Conservation (phyloP, 140 eudicot genomes). For the Senecio squalidus region DNA sequence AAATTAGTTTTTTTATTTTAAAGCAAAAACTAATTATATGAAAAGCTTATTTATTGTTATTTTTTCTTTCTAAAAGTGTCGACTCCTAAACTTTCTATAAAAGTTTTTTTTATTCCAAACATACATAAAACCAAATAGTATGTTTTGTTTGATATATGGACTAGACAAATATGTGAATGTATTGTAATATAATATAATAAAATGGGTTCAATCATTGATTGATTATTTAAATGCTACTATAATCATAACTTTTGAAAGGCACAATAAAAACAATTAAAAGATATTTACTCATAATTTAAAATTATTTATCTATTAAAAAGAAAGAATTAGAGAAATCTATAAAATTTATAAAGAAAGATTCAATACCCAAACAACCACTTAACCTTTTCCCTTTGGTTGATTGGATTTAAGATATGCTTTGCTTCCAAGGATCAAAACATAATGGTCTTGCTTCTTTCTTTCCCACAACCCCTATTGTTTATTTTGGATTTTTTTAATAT, state of each 20-base stretch:
- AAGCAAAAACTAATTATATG: too few relatives aligned
- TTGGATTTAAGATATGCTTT: slow-evolving; percentile 32
- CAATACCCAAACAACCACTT: slow-evolving; percentile 17
- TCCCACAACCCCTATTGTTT: neutral
- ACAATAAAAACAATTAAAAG: neutral
- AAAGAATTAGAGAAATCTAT: neutral
- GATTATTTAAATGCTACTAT: neutral
- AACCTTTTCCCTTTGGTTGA: slow-evolving; percentile 2
- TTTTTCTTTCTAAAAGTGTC: too few relatives aligned
- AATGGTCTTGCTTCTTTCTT: slow-evolving; percentile 21
- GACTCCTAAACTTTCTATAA: too few relatives aligned
- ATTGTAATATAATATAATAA: too few relatives aligned
- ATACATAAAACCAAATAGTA: too few relatives aligned
- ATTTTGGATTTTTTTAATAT: too few relatives aligned
- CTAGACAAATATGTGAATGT: too few relatives aligned
- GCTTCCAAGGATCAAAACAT: slow-evolving; percentile 44
- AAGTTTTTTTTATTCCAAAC: too few relatives aligned
- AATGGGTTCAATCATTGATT: slow-evolving; percentile 4
- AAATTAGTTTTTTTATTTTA: too few relatives aligned
- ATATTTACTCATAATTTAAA: neutral
- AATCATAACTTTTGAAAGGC: neutral
- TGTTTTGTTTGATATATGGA: too few relatives aligned
- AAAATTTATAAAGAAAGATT: neutral
- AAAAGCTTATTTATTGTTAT: too few relatives aligned
- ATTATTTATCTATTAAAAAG: neutral